These are phyloP conservation scores for Phytophthora pini DNA, from an alignment of 352 stramenopile species.

Conservation along the genomic window DNA sequence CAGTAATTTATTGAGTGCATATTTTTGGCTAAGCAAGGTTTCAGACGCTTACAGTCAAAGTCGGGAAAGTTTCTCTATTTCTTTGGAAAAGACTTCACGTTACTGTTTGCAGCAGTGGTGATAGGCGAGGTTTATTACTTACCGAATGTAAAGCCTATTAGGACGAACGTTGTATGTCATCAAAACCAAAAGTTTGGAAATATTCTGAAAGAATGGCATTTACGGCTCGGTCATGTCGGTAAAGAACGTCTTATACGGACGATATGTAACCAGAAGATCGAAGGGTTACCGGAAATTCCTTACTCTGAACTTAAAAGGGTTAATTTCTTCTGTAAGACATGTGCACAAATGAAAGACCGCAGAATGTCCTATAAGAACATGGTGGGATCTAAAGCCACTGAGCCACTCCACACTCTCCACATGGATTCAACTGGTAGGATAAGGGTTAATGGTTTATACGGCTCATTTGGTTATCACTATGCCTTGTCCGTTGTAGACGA, in stretches of 20 bases:
- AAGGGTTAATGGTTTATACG: conserved; percentile 7
- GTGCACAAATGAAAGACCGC: conserved; percentile 1
- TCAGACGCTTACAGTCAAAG: conserved; percentile 3
- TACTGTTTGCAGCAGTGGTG: conserved; percentile 5
- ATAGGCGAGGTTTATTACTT: conserved; percentile 7
- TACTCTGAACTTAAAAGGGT: neutral
- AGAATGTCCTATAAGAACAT: conserved; percentile 19
- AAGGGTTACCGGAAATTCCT: neutral
- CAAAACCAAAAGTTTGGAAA: neutral
- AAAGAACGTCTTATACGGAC: neutral
- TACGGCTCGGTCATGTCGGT: conserved; percentile 1
- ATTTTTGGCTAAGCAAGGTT: conserved; percentile 1
- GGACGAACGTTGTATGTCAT: neutral
- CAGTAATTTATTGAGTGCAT: conserved; percentile 11
- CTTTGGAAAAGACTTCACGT: neutral
- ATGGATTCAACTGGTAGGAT: conserved; percentile 14
- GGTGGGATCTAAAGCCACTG: neutral
- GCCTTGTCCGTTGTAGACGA: conserved; percentile 6
- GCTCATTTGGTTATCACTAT: conserved; percentile 4
- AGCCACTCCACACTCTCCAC: conserved; percentile 1
- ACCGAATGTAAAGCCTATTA: neutral
- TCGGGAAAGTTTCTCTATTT: conserved; percentile 1
- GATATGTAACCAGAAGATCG: neutral
- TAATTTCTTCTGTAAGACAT: conserved; percentile 12
- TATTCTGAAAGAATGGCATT: neutral